Evolutionary conservation across 169 alveolate species (phyloP).

Genomic region (Eimeria falciformis): DNA sequence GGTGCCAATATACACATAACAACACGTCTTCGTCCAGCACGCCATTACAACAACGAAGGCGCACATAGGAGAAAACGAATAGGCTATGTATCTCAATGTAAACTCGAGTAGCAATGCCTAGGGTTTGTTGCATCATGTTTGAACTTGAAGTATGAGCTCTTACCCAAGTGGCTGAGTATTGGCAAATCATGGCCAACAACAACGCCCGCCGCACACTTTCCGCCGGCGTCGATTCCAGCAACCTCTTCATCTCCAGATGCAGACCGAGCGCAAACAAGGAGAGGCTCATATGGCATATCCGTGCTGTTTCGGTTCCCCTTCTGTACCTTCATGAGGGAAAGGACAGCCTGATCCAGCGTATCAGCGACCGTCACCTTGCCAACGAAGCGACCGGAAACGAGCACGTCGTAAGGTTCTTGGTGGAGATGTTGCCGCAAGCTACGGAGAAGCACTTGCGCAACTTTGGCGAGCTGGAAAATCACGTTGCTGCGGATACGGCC

Average conservation of each 20-base stretch:
- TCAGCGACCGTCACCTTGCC: slow-evolving; percentile 36
- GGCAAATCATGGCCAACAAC: slow-evolving; percentile 70
- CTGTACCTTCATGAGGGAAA: not conserved
- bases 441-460: slow-evolving; percentile 44
- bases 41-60: too few relatives aligned
- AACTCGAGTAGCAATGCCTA: too few relatives aligned
- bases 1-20: too few relatives aligned
- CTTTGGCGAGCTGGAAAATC: slow-evolving; percentile 64
- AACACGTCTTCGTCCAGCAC: too few relatives aligned
- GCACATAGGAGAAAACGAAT: too few relatives aligned
- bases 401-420: slow-evolving; percentile 62
- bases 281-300: not conserved
- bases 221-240: slow-evolving; percentile 41
- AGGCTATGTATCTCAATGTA: too few relatives aligned
- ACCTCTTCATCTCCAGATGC: slow-evolving; percentile 72
- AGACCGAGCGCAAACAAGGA: slow-evolving; percentile 23
- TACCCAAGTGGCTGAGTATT: not conserved
- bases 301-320: not conserved
- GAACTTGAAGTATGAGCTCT: too few relatives aligned
- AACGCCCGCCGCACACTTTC: slow-evolving; percentile 8
- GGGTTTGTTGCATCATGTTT: too few relatives aligned
- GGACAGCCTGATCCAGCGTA: slow-evolving; percentile 30
- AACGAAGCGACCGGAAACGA: not conserved
- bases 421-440: slow-evolving; percentile 14
- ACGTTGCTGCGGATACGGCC: slow-evolving; percentile 68